These are phyloP conservation scores for Penicillium sp. DNA, from an alignment of 2,329 filamentous ascomycete species.

Conservation along the genomic window DNA sequence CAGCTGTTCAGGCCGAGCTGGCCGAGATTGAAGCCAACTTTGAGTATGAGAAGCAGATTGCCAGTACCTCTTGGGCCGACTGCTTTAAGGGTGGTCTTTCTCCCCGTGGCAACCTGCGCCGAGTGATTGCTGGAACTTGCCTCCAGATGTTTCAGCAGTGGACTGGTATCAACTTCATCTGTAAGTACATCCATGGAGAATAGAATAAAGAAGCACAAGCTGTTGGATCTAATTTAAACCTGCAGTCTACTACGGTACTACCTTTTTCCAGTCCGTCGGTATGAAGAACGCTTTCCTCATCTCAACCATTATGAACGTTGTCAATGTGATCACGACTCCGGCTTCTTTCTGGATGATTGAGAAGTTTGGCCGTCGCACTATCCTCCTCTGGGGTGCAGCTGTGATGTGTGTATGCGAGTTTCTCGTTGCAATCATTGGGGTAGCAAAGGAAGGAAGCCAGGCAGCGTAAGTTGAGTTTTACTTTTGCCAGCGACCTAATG, in stretches of 20 bases:
- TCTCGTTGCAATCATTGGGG: slow-evolving; percentile 76
- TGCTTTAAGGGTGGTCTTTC: slow-evolving; percentile 67
- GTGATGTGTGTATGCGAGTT: slow-evolving; percentile 88
- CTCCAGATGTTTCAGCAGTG: slow-evolving; percentile 79
- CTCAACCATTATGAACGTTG: slow-evolving; percentile 79
- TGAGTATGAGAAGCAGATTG: slow-evolving; percentile 70
- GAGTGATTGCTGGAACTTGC: slow-evolving; percentile 70
- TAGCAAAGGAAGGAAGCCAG: slow-evolving; percentile 56
- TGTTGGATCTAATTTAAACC: neutral
- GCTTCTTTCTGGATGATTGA: slow-evolving; percentile 90
- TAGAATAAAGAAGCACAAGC: neutral
- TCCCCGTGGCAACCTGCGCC: slow-evolving; percentile 61
- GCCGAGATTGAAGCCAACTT: slow-evolving; percentile 87
- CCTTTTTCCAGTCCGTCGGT: slow-evolving; percentile 78
- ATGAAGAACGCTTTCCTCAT: slow-evolving; percentile 81
- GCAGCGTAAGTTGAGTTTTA: slow-evolving; percentile 44
- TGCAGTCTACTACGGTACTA: slow-evolving; percentile 74
- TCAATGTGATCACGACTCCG: slow-evolving; percentile 84
- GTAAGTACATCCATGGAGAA: slow-evolving; percentile 9
- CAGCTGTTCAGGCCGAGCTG: slow-evolving; percentile 76
- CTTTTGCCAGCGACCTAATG: neutral
- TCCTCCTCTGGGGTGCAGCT: slow-evolving; percentile 75
- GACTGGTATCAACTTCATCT: slow-evolving; percentile 92
- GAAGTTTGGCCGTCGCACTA: slow-evolving; percentile 74
- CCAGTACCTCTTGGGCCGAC: slow-evolving; percentile 63